Percentiles rank a stretch among this genome's conserved stretches.
These are phyloP conservation scores for Plasmodium vivax DNA, from an alignment of 169 alveolate species.

Conservation along the genomic window DNA sequence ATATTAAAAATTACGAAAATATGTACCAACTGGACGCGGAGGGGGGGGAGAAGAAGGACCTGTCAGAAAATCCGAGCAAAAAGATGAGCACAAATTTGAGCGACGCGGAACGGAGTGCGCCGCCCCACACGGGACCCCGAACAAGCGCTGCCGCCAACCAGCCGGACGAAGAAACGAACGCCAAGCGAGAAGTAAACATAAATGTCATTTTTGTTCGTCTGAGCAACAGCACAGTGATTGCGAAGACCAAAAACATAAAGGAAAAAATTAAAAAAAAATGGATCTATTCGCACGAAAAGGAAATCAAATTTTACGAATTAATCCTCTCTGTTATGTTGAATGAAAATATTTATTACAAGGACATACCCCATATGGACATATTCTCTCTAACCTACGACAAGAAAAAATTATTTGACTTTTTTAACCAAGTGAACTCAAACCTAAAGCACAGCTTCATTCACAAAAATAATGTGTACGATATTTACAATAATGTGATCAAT, in stretches of 20 bases:
- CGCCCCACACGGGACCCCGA: not conserved
- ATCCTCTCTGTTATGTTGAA: slow-evolving; percentile 80
- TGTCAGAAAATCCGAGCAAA: not conserved
- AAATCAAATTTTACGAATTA: slow-evolving; percentile 82
- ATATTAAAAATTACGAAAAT: slow-evolving; percentile 41
- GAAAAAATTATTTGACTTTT: slow-evolving; percentile 39
- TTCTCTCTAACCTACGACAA: slow-evolving; percentile 48
- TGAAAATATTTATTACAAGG: slow-evolving; percentile 78
- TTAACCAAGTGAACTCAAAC: slow-evolving; percentile 48
- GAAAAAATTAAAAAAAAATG: slow-evolving; percentile 76
- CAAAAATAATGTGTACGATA: slow-evolving; percentile 67
- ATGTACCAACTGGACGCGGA: slow-evolving; percentile 14
- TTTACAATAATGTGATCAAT: slow-evolving; percentile 41
- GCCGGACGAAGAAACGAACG: not conserved
- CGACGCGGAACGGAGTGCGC: not conserved
- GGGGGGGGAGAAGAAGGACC: not conserved
- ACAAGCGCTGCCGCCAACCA: not conserved
- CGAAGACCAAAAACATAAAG: slow-evolving; percentile 79
- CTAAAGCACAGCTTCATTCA: slow-evolving; percentile 72
- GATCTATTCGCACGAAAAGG: slow-evolving; percentile 85
- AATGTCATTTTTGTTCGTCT: slow-evolving; percentile 82
- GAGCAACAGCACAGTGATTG: slow-evolving; percentile 82
- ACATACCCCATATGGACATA: slow-evolving; percentile 80
- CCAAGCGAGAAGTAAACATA: slow-evolving; percentile 60
- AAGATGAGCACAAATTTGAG: not conserved